Percentiles rank a stretch among this genome's conserved stretches.
Conservation (phyloP, 1,284 basidiomycete genomes). For the Singerocomus inundabilis region DNA sequence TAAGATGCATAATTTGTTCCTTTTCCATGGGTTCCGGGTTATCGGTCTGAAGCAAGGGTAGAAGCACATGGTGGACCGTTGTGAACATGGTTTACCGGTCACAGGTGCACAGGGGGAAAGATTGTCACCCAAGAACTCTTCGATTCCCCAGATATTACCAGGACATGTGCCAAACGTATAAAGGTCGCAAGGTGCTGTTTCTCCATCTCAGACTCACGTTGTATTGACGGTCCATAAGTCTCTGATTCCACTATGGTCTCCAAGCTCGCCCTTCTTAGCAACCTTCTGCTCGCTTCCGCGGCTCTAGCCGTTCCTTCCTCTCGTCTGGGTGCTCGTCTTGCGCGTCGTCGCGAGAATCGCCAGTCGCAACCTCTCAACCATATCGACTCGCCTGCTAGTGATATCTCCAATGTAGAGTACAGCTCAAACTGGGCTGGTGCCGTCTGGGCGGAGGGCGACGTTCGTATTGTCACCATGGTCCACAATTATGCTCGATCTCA, state of each 20-base stretch:
- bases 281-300: constrained; percentile 19
- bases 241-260: constrained; percentile 17
- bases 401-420: constrained; percentile 12
- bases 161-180: constrained; percentile 7
- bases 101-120: neutral
- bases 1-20: neutral
- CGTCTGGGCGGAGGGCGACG: constrained; percentile 5
- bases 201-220: neutral
- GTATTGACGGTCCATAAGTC: neutral
- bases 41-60: neutral
- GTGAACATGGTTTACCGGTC: neutral
- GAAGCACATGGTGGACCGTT: neutral
- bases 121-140: neutral
- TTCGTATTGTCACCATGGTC: constrained; percentile 5
- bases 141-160: neutral
- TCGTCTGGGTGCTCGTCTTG: constrained; percentile 5
- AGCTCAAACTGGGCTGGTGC: constrained; percentile 23
- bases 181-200: constrained; percentile 3
- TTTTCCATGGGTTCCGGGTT: neutral
- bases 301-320: constrained; percentile 20
- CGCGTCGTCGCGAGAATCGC: constrained; percentile 14
- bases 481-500: neutral
- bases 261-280: constrained; percentile 17
- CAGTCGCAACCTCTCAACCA: constrained; percentile 10
- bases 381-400: neutral